Percentiles rank a stretch among this genome's conserved stretches.
These are phyloP conservation scores for Rubia yunnanensis DNA, from an alignment of 257 asterid species.

Conservation along the genomic window DNA sequence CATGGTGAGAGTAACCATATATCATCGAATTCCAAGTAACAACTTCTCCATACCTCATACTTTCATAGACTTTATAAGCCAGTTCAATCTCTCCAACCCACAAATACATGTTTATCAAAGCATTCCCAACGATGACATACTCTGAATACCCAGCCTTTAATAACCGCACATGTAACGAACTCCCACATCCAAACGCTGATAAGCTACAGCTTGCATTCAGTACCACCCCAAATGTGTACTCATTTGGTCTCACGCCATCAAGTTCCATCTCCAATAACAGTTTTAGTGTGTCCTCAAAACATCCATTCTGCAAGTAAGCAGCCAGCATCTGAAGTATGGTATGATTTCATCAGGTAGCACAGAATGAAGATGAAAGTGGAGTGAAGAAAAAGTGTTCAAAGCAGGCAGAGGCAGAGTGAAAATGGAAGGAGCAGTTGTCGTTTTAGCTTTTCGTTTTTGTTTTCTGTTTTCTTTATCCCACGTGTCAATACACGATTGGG, in stretches of 20 bases:
- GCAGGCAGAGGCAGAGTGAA: too few relatives aligned
- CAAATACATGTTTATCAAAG: slow-evolving; percentile 63
- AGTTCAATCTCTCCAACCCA: slow-evolving; percentile 59
- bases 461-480: too few relatives aligned
- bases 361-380: too few relatives aligned
- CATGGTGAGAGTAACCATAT: slow-evolving; percentile 61
- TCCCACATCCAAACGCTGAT: slow-evolving; percentile 63
- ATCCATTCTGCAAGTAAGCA: slow-evolving; percentile 63
- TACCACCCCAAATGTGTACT: slow-evolving; percentile 59
- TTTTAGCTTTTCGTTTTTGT: too few relatives aligned
- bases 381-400: too few relatives aligned
- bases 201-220: slow-evolving; percentile 64
- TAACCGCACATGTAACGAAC: slow-evolving; percentile 48
- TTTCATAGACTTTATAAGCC: slow-evolving; percentile 34
- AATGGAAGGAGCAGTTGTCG: too few relatives aligned
- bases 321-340: too few relatives aligned
- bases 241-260: slow-evolving; percentile 55
- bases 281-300: slow-evolving; percentile 67
- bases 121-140: slow-evolving; percentile 41
- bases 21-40: slow-evolving; percentile 76
- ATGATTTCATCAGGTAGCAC: too few relatives aligned
- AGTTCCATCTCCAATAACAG: slow-evolving; percentile 47
- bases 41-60: slow-evolving; percentile 36
- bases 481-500: too few relatives aligned
- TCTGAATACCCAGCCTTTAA: slow-evolving; percentile 51